phyloP scores from a whole-genome alignment of 495 filamentous ascomycete species.

The Penicillium paradoxum region DNA sequence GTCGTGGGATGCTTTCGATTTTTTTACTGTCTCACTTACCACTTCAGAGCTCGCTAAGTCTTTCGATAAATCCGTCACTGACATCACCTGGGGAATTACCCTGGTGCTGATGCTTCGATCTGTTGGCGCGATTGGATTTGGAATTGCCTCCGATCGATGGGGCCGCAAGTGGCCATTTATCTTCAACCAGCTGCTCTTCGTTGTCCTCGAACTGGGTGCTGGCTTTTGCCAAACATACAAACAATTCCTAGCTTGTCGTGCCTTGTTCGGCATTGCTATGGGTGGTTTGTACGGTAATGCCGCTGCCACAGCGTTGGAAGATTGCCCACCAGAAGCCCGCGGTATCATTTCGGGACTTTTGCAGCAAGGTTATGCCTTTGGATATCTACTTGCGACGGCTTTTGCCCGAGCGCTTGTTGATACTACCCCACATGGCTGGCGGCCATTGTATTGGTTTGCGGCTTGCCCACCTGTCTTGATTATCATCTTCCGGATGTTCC shows the following conservation, averaged over 20 bases:
- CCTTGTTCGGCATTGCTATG: conserved; percentile 88
- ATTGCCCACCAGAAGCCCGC: conserved; percentile 67
- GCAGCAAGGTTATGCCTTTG: conserved; percentile 87
- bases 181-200: conserved; percentile 77
- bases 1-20: conserved; percentile 88
- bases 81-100: conserved; percentile 91
- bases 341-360: conserved; percentile 77
- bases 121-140: conserved; percentile 84
- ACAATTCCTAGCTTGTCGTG: conserved; percentile 73
- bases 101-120: conserved; percentile 82
- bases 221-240: conserved; percentile 74
- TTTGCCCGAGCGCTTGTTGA: conserved; percentile 69
- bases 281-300: conserved; percentile 85
- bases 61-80: conserved; percentile 62
- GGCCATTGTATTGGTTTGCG: conserved; percentile 85
- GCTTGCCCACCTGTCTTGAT: conserved; percentile 75
- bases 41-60: conserved; percentile 59
- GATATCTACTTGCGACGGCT: conserved; percentile 74
- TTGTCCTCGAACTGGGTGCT: conserved; percentile 72
- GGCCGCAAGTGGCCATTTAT: conserved; percentile 88
- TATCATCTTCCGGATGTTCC: conserved; percentile 68
- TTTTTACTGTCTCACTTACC: conserved; percentile 83
- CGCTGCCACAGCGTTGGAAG: conserved; percentile 79
- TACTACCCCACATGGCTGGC: conserved; percentile 69
- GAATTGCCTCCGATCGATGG: conserved; percentile 75